Conservation (phyloP, 2,329 filamentous ascomycete genomes). For the Paraphaeosphaeria sporulosa region DNA sequence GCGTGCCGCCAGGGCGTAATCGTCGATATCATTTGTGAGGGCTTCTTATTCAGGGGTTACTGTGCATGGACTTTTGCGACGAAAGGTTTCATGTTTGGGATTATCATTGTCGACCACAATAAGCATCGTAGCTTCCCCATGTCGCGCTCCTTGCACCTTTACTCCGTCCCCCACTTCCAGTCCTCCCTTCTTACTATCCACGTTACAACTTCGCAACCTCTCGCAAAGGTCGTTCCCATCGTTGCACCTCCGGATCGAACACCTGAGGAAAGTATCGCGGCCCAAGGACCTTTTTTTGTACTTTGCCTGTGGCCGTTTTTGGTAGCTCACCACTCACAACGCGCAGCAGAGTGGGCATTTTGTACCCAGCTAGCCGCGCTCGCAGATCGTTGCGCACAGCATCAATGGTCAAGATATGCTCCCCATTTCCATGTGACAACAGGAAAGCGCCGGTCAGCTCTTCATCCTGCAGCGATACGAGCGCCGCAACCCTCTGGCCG, state of each 20-base stretch:
- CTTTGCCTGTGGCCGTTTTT: slow-evolving; percentile 59
- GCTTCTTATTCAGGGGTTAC: background rate
- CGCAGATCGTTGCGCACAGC: slow-evolving; percentile 54
- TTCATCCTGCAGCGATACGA: slow-evolving; percentile 54
- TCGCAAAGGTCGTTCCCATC: slow-evolving; percentile 29
- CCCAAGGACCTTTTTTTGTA: slow-evolving; percentile 59
- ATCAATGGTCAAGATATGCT: slow-evolving; percentile 47
- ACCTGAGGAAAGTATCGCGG: slow-evolving; percentile 48
- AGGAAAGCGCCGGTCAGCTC: too few species aligned
- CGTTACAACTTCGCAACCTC: slow-evolving; percentile 32
- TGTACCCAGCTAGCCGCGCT: slow-evolving; percentile 56
- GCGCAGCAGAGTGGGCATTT: slow-evolving; percentile 57
- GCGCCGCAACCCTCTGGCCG: slow-evolving; percentile 63
- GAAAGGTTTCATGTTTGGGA: background rate
- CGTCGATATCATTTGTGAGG: background rate
- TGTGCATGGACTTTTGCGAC: background rate
- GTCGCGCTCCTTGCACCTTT: background rate
- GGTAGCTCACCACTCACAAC: slow-evolving; percentile 56
- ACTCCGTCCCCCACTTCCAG: background rate
- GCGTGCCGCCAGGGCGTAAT: background rate
- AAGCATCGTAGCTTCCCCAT: background rate
- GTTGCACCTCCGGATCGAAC: slow-evolving; percentile 40
- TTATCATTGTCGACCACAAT: background rate
- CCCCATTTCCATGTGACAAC: too few species aligned
- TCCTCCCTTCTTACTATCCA: background rate